These are phyloP conservation scores for Centrapalus pauciflorus DNA, from an alignment of 129 eudicot species.

Conservation along the genomic window DNA sequence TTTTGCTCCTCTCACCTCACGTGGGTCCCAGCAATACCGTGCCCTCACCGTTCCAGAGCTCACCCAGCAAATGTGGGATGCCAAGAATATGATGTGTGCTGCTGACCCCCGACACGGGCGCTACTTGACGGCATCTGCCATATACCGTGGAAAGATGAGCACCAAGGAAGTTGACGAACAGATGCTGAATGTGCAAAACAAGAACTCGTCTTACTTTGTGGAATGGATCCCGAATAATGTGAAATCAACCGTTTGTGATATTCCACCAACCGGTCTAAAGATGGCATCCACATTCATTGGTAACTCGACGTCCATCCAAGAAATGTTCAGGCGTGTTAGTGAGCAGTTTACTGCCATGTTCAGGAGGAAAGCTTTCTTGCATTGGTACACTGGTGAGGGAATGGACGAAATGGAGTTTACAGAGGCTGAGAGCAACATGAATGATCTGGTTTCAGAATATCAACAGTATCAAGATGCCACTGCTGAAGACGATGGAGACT, in stretches of 20 bases:
- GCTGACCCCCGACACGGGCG: slow-evolving; percentile 59
- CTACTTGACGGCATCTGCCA: slow-evolving; percentile 53
- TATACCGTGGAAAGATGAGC: slow-evolving; percentile 64
- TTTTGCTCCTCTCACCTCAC: slow-evolving; percentile 55
- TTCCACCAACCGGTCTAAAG: slow-evolving; percentile 49
- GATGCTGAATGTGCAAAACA: slow-evolving; percentile 56
- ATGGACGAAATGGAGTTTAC: slow-evolving; percentile 70
- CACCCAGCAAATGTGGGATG: slow-evolving; percentile 67
- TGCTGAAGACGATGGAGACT: slow-evolving; percentile 45
- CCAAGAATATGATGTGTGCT: slow-evolving; percentile 59
- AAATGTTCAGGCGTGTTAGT: slow-evolving; percentile 56
- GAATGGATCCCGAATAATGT: slow-evolving; percentile 65
- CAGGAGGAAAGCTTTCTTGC: slow-evolving; percentile 65
- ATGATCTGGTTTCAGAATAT: slow-evolving; percentile 56
- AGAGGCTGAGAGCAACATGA: slow-evolving; percentile 53
- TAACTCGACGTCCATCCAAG: slow-evolving; percentile 53
- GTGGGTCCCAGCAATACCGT: slow-evolving; percentile 61
- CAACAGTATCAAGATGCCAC: slow-evolving; percentile 64
- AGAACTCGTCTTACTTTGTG: slow-evolving; percentile 57
- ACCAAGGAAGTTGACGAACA: slow-evolving; percentile 60
- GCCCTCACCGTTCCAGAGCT: slow-evolving; percentile 50
- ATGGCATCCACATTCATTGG: slow-evolving; percentile 62
- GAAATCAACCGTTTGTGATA: slow-evolving; percentile 57
- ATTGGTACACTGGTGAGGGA: slow-evolving; percentile 61
- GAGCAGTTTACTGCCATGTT: slow-evolving; percentile 65